Conservation (phyloP, 129 eudicot species). For the Scalesia atractyloides region DNA sequence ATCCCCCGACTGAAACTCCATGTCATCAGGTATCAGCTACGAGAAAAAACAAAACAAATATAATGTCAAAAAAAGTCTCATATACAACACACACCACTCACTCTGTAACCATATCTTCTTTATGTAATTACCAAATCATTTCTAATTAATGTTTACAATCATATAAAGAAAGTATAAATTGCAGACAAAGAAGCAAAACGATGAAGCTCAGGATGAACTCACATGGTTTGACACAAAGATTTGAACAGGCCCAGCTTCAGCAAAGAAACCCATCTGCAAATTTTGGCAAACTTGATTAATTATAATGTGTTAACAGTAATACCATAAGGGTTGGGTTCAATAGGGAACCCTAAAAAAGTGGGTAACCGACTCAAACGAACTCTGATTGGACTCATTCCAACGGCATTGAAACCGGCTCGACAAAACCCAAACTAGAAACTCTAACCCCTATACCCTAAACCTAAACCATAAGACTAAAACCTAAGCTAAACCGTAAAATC, state of each 20-base stretch:
- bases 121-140: constrained; percentile 1
- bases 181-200: not conserved
- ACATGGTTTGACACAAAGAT: constrained; percentile 93
- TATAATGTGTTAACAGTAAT: no score
- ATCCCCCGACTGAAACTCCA: constrained; percentile 96
- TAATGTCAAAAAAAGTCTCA: not conserved
- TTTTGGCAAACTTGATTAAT: not conserved
- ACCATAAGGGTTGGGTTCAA: no score
- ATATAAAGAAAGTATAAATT: not conserved
- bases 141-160: not conserved
- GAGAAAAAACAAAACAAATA: not conserved
- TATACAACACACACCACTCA: not conserved
- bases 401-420: no score
- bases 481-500: no score
- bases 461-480: no score
- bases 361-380: no score
- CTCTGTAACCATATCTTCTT: not conserved
- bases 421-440: no score
- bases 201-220: constrained; percentile 26
- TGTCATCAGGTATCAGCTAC: constrained; percentile 96
- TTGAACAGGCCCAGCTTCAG: constrained; percentile 97
- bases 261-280: constrained; percentile 95
- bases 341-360: no score
- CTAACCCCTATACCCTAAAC: no score
- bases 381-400: no score